Percentiles rank a stretch among this genome's conserved stretches.
These are phyloP conservation scores for Alternaria atra DNA, from an alignment of 2,329 filamentous ascomycete genomes.

Conservation along the genomic window DNA sequence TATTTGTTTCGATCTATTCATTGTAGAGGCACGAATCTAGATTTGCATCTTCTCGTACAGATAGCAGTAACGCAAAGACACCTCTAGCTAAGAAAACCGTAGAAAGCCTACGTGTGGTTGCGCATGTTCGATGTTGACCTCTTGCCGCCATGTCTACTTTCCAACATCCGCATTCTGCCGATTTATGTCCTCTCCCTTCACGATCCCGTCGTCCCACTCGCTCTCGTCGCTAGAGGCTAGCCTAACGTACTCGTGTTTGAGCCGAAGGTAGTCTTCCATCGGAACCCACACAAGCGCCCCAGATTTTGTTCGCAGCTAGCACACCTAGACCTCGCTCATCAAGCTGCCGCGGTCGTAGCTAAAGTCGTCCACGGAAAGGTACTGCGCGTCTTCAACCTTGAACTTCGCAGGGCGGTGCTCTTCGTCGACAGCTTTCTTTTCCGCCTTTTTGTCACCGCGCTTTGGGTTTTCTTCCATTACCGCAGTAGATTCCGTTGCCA, in stretches of 20 bases:
- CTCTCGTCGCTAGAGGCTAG: constrained; percentile 6
- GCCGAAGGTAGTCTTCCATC: background rate
- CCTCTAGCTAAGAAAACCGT: background rate
- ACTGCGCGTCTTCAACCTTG: background rate
- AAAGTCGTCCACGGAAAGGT: background rate
- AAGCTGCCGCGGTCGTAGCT: background rate
- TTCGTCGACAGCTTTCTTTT: background rate
- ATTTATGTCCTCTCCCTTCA: constrained; percentile 13
- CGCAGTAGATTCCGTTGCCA: background rate
- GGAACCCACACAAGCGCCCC: background rate
- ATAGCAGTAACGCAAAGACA: background rate
- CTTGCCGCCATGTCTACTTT: constrained; percentile 9
- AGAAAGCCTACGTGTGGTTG: background rate
- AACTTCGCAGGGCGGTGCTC: background rate
- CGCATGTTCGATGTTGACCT: background rate
- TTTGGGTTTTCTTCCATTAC: background rate
- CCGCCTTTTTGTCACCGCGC: background rate
- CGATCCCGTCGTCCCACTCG: constrained; percentile 1
- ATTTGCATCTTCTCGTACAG: no score
- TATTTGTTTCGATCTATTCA: no score
- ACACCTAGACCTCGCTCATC: background rate
- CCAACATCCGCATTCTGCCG: constrained; percentile 6
- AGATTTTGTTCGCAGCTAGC: background rate
- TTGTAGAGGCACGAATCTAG: no score
- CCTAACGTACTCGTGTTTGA: background rate